These are phyloP conservation scores for Fomitopsis serialis DNA, from an alignment of 768 basidiomycete genomes.

Conservation along the genomic window DNA sequence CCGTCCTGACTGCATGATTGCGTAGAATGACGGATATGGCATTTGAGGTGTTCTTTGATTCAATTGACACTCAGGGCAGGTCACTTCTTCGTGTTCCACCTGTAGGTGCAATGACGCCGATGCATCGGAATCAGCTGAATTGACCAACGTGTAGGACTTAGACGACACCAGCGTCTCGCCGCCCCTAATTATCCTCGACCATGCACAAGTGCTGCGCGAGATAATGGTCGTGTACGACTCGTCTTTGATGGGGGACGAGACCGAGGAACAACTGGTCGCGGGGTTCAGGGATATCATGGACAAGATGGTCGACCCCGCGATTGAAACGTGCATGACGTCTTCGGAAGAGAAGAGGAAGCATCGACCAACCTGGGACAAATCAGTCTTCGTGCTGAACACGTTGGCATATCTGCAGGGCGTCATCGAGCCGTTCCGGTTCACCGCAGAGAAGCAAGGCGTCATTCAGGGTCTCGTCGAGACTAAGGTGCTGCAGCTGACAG, in stretches of 20 bases:
- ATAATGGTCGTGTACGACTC: constrained; percentile 87
- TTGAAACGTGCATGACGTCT: constrained; percentile 67
- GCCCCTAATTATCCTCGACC: constrained; percentile 75
- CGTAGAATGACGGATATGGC: constrained; percentile 74
- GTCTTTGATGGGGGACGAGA: constrained; percentile 64
- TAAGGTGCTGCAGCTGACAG: constrained; percentile 58
- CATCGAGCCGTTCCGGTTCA: constrained; percentile 66
- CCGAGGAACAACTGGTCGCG: constrained; percentile 20
- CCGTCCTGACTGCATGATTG: not conserved
- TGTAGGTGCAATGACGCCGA: constrained; percentile 30
- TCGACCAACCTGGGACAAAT: constrained; percentile 69
- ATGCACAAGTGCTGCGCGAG: constrained; percentile 79
- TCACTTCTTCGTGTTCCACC: constrained; percentile 48
- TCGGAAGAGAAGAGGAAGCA: constrained; percentile 58
- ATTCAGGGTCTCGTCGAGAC: constrained; percentile 59
- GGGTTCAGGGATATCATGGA: constrained; percentile 74
- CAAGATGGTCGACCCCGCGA: constrained; percentile 77
- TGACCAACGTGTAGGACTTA: constrained; percentile 37
- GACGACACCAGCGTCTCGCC: constrained; percentile 71
- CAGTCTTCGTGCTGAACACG: constrained; percentile 84
- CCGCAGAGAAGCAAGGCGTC: constrained; percentile 48
- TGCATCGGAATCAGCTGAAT: not conserved
- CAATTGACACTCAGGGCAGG: constrained; percentile 80
- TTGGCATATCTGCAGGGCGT: constrained; percentile 71
- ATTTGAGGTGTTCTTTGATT: constrained; percentile 82